Percentiles rank a stretch among this genome's conserved stretches.
Conservation (phyloP, 208 protist species). For the Sergeia podlipaevii region DNA sequence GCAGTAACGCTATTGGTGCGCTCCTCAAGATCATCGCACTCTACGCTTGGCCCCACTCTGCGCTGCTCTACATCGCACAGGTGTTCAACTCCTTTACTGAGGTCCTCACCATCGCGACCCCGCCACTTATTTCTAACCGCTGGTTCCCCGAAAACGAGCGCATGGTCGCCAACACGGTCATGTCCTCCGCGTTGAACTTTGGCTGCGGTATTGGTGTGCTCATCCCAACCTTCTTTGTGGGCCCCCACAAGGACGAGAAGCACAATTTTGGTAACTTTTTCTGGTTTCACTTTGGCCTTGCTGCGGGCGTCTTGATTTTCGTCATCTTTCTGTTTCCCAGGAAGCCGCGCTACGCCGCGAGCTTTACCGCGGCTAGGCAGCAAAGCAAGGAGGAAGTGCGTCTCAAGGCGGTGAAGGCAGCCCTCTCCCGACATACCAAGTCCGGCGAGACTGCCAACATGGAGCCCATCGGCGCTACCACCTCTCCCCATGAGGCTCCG, state of each 20-base stretch:
- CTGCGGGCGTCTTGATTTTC: conserved; percentile 24
- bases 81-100: conserved; percentile 69
- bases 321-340: conserved; percentile 52
- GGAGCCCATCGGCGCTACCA: not conserved
- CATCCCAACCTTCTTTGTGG: conserved; percentile 68
- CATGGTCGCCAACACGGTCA: conserved; percentile 62
- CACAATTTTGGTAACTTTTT: conserved; percentile 65
- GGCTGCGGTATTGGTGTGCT: conserved; percentile 66
- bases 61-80: conserved; percentile 57
- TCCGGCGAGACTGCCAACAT: not conserved
- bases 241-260: conserved; percentile 30
- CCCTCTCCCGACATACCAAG: conserved; percentile 2
- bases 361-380: conserved; percentile 43
- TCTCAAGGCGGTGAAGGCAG: conserved; percentile 14
- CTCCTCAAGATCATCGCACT: conserved; percentile 59
- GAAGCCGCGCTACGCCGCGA: conserved; percentile 38
- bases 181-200: conserved; percentile 60
- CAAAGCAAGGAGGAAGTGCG: conserved; percentile 33
- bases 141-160: conserved; percentile 69
- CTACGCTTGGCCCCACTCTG: conserved; percentile 52
- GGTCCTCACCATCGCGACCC: conserved; percentile 72
- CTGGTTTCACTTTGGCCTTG: conserved; percentile 65
- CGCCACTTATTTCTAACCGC: conserved; percentile 71
- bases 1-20: conserved; percentile 46
- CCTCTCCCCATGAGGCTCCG: too few relatives aligned